Evolutionary conservation across 495 filamentous ascomycete species (phyloP).

Genomic region (Talaromyces adpressus): DNA sequence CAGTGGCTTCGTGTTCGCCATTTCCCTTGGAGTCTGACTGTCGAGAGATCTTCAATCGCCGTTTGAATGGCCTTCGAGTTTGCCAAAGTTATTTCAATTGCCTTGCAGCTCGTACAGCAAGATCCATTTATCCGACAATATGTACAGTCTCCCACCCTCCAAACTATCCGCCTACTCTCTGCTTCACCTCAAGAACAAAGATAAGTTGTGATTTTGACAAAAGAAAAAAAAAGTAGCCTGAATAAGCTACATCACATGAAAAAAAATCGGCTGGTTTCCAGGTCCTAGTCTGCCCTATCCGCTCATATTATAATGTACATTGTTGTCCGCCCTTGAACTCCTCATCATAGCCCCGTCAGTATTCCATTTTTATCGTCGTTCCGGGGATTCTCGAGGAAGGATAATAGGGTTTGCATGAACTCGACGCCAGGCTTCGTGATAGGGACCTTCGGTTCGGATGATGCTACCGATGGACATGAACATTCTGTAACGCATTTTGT

Average conservation of each 20-base stretch:
- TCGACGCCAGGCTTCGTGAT: constrained; percentile 42
- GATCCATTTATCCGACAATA: background rate
- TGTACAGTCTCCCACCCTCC: background rate
- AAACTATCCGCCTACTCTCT: background rate
- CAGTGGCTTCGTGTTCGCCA: background rate
- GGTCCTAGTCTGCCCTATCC: background rate
- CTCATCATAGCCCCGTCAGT: background rate
- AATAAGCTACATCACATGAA: background rate
- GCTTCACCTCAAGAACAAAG: background rate
- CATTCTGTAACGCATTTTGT: constrained; percentile 49
- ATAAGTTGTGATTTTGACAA: background rate
- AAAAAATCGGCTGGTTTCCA: background rate
- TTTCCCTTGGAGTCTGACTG: background rate
- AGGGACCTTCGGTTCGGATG: constrained; percentile 72
- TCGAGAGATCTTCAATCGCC: background rate
- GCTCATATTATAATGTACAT: constrained; percentile 2
- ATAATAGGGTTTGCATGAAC: constrained; percentile 41
- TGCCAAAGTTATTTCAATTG: background rate
- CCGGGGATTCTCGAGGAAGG: constrained; percentile 35
- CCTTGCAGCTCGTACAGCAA: background rate
- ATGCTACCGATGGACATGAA: constrained; percentile 99
- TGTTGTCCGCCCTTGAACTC: background rate
- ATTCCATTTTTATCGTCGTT: constrained; percentile 15
- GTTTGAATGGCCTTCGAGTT: background rate
- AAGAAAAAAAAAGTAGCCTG: background rate